Evolutionary conservation across 2,329 filamentous ascomycete species (phyloP).

Genomic region (Orbilia quercus): DNA sequence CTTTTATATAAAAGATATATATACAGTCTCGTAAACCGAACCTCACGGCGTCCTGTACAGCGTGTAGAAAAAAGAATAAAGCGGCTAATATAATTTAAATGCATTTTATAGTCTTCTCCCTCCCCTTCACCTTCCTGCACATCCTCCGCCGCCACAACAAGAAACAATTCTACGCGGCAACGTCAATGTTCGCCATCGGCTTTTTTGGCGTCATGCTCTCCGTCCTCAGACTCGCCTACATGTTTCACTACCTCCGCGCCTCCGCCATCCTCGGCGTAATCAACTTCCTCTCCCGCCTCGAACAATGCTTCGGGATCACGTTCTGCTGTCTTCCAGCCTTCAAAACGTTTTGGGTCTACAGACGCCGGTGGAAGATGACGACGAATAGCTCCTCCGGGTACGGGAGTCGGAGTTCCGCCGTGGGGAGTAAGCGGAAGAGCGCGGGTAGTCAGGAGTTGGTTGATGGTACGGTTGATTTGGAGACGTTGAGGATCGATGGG

Average conservation of each 20-base stretch:
- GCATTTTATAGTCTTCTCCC: constrained; percentile 27
- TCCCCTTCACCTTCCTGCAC: constrained; percentile 35
- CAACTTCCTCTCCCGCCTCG: constrained; percentile 21
- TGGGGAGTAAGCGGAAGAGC: too few species aligned
- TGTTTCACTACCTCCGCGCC: constrained; percentile 2
- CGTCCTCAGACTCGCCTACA: constrained; percentile 23
- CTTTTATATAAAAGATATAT: too few species aligned
- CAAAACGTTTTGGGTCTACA: constrained; percentile 13
- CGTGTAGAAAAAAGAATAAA: too few species aligned
- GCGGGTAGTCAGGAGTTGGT: not conserved
- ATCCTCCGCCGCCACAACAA: constrained; percentile 28
- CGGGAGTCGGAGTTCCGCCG: constrained; percentile 4
- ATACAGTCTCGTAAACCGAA: too few species aligned
- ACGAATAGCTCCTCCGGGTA: not conserved
- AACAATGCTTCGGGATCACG: constrained; percentile 37
- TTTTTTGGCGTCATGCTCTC: constrained; percentile 38
- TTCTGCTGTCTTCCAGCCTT: constrained; percentile 45
- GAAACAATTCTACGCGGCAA: constrained; percentile 34
- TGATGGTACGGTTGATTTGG: too few species aligned
- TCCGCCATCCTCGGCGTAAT: constrained; percentile 12
- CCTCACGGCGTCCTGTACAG: too few species aligned
- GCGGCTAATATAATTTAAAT: too few species aligned
- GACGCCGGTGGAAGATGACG: not conserved
- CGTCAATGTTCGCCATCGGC: constrained; percentile 31
- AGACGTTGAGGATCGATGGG: too few species aligned